Percentiles rank a stretch among this genome's conserved stretches.
Conservation (phyloP, 2,329 filamentous ascomycete species). For the Aspergillus sp. region DNA sequence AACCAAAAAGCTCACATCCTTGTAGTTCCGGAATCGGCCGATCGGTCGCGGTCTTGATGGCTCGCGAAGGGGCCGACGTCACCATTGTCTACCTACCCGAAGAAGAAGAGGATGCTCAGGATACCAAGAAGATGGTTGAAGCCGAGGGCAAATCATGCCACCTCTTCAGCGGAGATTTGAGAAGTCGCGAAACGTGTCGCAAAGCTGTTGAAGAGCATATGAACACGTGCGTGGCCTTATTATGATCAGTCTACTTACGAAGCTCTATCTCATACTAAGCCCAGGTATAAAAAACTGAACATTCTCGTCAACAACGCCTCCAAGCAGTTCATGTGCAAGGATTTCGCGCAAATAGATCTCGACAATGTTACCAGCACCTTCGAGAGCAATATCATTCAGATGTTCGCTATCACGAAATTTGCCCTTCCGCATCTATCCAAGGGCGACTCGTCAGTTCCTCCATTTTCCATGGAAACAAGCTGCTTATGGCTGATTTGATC, state of each 20-base stretch:
- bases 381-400: constrained; percentile 58
- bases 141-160: constrained; percentile 52
- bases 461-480: neutral
- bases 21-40: constrained; percentile 58
- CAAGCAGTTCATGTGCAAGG: constrained; percentile 57
- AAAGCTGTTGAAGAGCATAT: constrained; percentile 57
- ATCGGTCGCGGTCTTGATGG: constrained; percentile 58
- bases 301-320: constrained; percentile 63
- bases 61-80: constrained; percentile 60
- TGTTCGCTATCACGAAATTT: constrained; percentile 63
- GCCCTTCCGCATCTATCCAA: constrained; percentile 58
- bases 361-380: constrained; percentile 59
- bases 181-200: constrained; percentile 53
- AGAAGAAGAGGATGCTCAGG: constrained; percentile 59
- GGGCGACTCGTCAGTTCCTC: constrained; percentile 46
- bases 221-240: constrained; percentile 39
- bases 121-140: constrained; percentile 56
- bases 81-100: constrained; percentile 59
- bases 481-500: neutral
- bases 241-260: neutral
- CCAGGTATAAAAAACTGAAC: constrained; percentile 38
- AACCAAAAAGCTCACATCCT: neutral
- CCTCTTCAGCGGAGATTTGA: constrained; percentile 53
- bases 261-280: constrained; percentile 32
- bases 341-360: constrained; percentile 58